Evolutionary conservation across 139 green algal genomes (phyloP).

Genomic region (Volvox reticuliferus): DNA sequence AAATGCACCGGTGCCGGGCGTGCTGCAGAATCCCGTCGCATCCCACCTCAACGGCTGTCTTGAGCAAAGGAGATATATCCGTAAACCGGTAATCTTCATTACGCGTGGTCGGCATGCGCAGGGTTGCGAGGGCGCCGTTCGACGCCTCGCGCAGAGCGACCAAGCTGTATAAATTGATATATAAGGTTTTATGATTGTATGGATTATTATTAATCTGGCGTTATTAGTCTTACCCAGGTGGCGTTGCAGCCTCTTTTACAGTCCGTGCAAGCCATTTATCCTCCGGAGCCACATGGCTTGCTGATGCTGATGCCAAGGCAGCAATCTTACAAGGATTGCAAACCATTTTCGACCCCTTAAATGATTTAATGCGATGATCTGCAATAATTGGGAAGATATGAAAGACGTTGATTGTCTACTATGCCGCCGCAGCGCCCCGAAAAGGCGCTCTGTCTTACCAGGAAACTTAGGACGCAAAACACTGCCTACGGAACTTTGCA

Average conservation of each 20-base stretch:
- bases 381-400: neutral
- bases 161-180: neutral
- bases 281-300: conserved; percentile 3
- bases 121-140: conserved; percentile 58
- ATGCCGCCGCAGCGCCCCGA: neutral
- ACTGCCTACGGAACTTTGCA: conserved; percentile 1
- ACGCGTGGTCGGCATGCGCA: conserved; percentile 84
- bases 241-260: conserved; percentile 21
- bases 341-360: neutral
- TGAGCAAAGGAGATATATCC: conserved; percentile 77
- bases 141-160: neutral
- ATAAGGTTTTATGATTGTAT: neutral
- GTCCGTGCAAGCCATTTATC: conserved; percentile 43
- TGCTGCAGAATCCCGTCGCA: too few species aligned
- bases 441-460: neutral
- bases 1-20: too few species aligned
- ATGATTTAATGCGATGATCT: neutral
- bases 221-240: neutral
- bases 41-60: conserved; percentile 40
- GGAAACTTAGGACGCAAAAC: neutral
- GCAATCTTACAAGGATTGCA: neutral
- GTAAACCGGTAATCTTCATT: conserved; percentile 93
- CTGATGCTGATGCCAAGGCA: neutral
- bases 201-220: neutral
- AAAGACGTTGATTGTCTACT: conserved; percentile 4